Base-by-base conservation (phyloP, 352 stramenopile species). In the Globisporangium nagaii region DNA sequence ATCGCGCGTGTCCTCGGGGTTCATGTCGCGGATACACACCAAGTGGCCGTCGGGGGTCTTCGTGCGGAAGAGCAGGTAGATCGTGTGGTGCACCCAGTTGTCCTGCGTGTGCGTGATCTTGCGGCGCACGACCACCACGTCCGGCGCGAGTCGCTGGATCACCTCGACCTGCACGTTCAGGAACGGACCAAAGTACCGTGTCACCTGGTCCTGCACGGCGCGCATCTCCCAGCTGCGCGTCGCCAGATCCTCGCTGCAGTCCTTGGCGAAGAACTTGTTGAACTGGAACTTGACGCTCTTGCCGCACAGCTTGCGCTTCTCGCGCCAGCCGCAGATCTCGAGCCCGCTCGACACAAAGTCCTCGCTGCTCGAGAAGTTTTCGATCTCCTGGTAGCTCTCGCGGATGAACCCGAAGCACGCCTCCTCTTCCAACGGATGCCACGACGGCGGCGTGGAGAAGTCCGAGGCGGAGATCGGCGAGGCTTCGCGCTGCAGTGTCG, bases 31-130 rank as follows among this genome's bases (percentile, higher is more conserved):
- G 37, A 89, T 79, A 52, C 74, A 89, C 40, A 89, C 73, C 30
- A 84, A 53, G 53, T 84, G 79, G 40, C 79, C 79, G 49, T 87
- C 69, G 0, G 71, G 63, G 9, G 72, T 89, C 67, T 87, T 69
- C 25, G 73, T 84, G 45, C 79, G 79, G 57, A 89, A 87, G 13
- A 85, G 63, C 47, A 89, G 35, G 59, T 87, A 89, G 52, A 87
- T 82, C 7, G 79, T 87, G 60, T 85, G 68, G 63, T 82, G 71
- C 25, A 82, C 71, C 71, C 74, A 84, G 0, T 61, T 61, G 54
- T 82, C 71, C 31, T 76, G 57, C n/a, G 62, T 70, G 63, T 82
- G 71, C 58, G 71, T 77, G 40, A 79, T 81, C 63, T 75, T 76
- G 46, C 74, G 69, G 1, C 74, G 71, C 35, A 82, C 71, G 13